Percentiles rank a stretch among this genome's conserved stretches.
Evolutionary conservation across 257 asterid genomes (phyloP).

Genomic region (Nicotiana obtusifolia): DNA sequence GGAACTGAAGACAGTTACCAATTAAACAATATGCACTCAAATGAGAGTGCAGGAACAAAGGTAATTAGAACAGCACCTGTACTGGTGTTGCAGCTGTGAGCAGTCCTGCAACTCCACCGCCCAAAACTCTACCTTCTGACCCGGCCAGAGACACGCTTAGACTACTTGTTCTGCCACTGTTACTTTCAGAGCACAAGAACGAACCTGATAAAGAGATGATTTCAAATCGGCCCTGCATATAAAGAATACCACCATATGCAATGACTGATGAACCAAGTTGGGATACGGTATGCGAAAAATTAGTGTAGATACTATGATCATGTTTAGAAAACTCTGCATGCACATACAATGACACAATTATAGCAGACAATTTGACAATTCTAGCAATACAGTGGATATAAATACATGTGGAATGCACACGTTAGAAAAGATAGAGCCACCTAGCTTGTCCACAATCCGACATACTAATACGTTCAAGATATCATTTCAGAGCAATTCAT

Average conservation of each 20-base stretch:
- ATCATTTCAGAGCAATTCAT: neutral
- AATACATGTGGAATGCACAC: neutral
- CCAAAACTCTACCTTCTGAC: conserved; percentile 65
- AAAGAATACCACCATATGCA: neutral
- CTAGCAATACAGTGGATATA: neutral
- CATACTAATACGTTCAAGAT: neutral
- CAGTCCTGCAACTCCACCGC: conserved; percentile 77
- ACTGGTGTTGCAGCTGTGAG: conserved; percentile 78
- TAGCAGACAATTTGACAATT: neutral
- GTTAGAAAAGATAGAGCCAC: neutral
- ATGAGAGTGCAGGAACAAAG: neutral
- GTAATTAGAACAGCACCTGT: conserved; percentile 40
- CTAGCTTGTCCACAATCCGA: neutral
- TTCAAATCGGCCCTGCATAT: conserved; percentile 73
- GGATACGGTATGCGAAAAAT: neutral
- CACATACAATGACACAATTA: neutral
- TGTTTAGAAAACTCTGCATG: neutral
- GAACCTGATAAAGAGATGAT: conserved; percentile 74
- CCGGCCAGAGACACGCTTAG: conserved; percentile 76
- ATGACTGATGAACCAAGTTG: neutral
- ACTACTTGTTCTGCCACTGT: conserved; percentile 40
- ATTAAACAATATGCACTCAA: neutral
- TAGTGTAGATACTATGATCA: neutral
- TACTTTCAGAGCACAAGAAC: conserved; percentile 47
- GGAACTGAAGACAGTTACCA: neutral